Base-by-base conservation (phyloP, 768 basidiomycete species). In the Hemileccinum rubropunctum region DNA sequence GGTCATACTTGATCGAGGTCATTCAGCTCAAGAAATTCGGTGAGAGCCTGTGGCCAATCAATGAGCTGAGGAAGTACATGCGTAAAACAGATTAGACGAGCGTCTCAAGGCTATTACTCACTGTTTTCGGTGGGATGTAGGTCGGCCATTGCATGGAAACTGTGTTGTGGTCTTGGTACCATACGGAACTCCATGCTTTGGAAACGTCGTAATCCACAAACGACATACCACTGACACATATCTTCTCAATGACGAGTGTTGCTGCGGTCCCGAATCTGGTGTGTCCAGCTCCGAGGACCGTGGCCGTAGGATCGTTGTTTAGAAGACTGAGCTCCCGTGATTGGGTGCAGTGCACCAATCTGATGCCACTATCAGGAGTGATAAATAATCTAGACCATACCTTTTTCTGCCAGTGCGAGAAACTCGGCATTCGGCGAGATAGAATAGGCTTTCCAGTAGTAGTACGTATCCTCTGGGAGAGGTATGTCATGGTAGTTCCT, bases 221-320 rank as follows among this genome's bases (percentile, higher is more conserved):
- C 18, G 28, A 47, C 47, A 36, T 38, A 53, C 54, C 23, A 21
- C 80, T 78, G 3, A 79, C 65, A 14, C 72, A 63, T 10, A 61
- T 73, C 51, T 70, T 68, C 57, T 84, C 83, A 8, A 84, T 65
- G 34, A 81, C 61, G 20, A 88, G 71, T 1, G 80, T 79, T 0
- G 82, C 82, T 23, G 23, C n/a, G 2, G 79, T 62, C 33, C 74
- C 77, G 28, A 90, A 62, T 8, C 83, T 83, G 54, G 76, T 76
- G 47, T 86, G 83, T 0, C 81, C 81, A 6, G 73, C 82, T 12
- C 82, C 80, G n/a, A 83, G 69, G 32, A 87, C 69, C 42, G 83
- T 62, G 4, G 84, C 83, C 3, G 72, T 71, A 1, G 80, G 81
- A 20, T 74, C 71, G 15, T 55, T n/a, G n/a, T n/a, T n/a, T n/a